phyloP scores from a whole-genome alignment of 2,329 filamentous ascomycete genomes.

The Botrytis fragariae region DNA sequence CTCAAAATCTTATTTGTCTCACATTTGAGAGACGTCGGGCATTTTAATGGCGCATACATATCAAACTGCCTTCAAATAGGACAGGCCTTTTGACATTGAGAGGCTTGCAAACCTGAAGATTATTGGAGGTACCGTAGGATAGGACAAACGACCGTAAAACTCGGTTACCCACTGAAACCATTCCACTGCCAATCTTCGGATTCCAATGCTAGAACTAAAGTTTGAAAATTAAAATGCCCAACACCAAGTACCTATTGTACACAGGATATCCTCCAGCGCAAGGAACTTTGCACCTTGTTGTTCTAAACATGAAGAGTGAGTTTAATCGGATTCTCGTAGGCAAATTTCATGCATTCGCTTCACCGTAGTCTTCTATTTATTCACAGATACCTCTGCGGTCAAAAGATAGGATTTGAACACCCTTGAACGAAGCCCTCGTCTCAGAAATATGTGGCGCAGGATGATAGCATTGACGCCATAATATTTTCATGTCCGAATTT shows the following conservation, averaged over 20 bases:
- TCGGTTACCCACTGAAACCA: background rate
- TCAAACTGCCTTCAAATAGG: background rate
- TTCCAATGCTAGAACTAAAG: background rate
- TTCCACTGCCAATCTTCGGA: background rate
- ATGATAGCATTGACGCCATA: background rate
- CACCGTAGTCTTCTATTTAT: background rate
- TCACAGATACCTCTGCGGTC: background rate
- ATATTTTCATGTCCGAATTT: background rate
- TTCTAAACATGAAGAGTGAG: background rate
- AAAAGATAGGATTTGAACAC: background rate
- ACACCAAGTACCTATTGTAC: background rate
- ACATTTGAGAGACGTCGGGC: background rate
- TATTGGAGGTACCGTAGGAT: background rate
- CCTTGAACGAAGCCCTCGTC: background rate
- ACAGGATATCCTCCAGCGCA: background rate
- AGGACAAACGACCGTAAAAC: background rate
- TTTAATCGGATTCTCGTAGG: background rate
- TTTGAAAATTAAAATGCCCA: background rate
- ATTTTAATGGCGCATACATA: constrained; percentile 6
- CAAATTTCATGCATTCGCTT: background rate
- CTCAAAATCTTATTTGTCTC: background rate
- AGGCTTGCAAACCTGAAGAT: background rate
- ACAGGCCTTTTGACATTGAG: background rate
- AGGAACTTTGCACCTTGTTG: background rate
- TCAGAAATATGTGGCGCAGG: background rate